Percentiles rank a stretch among this genome's conserved stretches.
These are phyloP conservation scores for Blastobotrys elegans DNA, from an alignment of 1,139 yeast genomes.

Conservation along the genomic window DNA sequence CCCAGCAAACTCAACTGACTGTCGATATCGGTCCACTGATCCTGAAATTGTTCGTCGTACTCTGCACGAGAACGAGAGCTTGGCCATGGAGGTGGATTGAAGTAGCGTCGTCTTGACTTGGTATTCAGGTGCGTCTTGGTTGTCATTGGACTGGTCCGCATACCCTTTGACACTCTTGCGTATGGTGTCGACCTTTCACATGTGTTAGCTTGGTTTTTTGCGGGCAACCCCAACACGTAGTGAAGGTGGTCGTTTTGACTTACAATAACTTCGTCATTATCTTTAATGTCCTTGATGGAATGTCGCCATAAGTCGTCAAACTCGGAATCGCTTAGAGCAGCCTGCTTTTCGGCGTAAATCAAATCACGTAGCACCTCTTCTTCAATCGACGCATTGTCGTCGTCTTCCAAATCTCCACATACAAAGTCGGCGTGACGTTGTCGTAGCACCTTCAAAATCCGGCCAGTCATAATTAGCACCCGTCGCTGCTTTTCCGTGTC, in stretches of 20 bases:
- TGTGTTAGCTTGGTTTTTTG: conserved; percentile 27
- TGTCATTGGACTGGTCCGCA: conserved; percentile 20
- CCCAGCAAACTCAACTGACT: conserved; percentile 21
- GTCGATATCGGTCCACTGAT: conserved; percentile 32
- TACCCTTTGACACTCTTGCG: conserved; percentile 23
- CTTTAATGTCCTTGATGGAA: conserved; percentile 58
- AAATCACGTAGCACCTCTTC: conserved; percentile 28
- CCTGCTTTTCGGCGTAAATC: conserved; percentile 28
- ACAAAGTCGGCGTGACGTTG: conserved; percentile 61
- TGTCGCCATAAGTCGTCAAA: conserved; percentile 78
- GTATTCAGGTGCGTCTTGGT: conserved; percentile 20
- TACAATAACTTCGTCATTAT: conserved; percentile 76
- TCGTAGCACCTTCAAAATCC: conserved; percentile 62
- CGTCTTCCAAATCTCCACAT: conserved; percentile 53
- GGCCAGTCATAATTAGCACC: conserved; percentile 60
- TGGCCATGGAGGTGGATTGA: conserved; percentile 35
- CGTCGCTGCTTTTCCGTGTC: conserved; percentile 71
- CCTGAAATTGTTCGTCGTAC: conserved; percentile 25
- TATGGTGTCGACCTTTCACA: conserved; percentile 22
- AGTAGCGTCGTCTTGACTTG: conserved; percentile 26
- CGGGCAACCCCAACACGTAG: too few relatives aligned
- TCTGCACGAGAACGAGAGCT: conserved; percentile 33
- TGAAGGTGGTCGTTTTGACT: conserved; percentile 60
- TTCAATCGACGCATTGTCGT: conserved; percentile 29
- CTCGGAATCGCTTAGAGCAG: conserved; percentile 54